Evolutionary conservation across 768 basidiomycete genomes (phyloP).

Genomic region (Rhodocollybia butyracea): DNA sequence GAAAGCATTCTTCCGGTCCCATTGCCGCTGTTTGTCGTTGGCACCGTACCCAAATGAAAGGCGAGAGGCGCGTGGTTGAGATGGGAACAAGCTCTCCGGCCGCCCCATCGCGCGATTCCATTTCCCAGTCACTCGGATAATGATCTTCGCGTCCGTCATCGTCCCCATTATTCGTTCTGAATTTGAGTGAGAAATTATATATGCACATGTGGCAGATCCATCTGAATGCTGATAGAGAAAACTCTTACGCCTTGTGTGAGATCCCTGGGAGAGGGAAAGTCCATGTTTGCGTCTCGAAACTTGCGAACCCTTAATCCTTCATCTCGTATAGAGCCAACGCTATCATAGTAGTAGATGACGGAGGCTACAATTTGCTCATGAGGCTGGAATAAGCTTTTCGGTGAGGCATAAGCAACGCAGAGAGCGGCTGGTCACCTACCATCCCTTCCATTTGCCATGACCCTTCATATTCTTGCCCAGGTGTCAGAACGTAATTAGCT

Average conservation of each 20-base stretch:
- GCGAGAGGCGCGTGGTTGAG: neutral
- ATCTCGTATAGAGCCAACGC: slow-evolving; percentile 5
- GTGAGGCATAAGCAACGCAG: neutral
- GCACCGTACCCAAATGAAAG: neutral
- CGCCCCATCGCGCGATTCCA: neutral
- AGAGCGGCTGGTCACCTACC: slow-evolving; percentile 11
- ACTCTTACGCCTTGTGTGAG: slow-evolving; percentile 71
- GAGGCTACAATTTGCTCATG: slow-evolving; percentile 15
- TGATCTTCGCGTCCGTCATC: neutral
- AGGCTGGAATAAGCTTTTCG: slow-evolving; percentile 5
- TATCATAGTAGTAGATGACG: slow-evolving; percentile 15
- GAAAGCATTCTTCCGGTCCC: neutral
- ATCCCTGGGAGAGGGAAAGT: slow-evolving; percentile 57
- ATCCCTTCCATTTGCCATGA: too few relatives aligned
- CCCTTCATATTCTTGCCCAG: too few relatives aligned
- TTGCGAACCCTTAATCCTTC: slow-evolving; percentile 8
- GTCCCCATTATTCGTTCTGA: neutral
- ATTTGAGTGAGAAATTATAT: neutral
- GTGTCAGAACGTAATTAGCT: slow-evolving; percentile 13
- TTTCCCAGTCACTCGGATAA: slow-evolving; percentile 1
- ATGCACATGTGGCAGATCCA: too few relatives aligned
- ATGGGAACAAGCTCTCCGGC: neutral
- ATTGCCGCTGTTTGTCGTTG: neutral
- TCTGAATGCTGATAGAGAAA: too few relatives aligned
- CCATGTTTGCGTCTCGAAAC: slow-evolving; percentile 30